These are phyloP conservation scores for Pneumocystis jirovecii DNA, from an alignment of 1,139 yeast genomes.

Conservation along the genomic window DNA sequence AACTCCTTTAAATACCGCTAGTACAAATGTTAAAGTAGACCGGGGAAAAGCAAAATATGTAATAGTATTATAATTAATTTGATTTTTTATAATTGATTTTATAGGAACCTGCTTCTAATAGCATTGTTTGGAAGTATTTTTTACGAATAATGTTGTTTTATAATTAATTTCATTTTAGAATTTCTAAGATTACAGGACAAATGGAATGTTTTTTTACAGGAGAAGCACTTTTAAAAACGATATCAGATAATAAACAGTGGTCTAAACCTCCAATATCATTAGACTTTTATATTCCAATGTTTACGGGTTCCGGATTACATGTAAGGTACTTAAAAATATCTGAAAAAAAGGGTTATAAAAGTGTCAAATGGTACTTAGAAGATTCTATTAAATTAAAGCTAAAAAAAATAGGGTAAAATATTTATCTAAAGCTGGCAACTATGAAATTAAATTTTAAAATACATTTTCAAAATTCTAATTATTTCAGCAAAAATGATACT, in stretches of 20 bases:
- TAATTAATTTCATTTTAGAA: conserved; percentile 18
- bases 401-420: conserved; percentile 78
- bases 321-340: conserved; percentile 59
- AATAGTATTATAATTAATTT: not conserved
- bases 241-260: conserved; percentile 34
- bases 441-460: conserved; percentile 51
- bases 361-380: conserved; percentile 80
- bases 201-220: conserved; percentile 45
- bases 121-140: conserved; percentile 41
- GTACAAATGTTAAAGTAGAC: conserved; percentile 31
- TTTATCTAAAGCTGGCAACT: conserved; percentile 57
- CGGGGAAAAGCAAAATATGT: conserved; percentile 52
- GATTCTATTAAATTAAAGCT: conserved; percentile 37
- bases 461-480: not conserved
- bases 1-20: conserved; percentile 49
- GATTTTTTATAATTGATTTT: not conserved
- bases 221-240: conserved; percentile 32
- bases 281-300: conserved; percentile 58
- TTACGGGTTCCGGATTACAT: conserved; percentile 60
- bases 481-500: not conserved
- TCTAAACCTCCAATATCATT: conserved; percentile 64
- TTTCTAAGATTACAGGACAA: conserved; percentile 53
- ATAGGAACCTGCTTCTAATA: conserved; percentile 44
- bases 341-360: conserved; percentile 50
- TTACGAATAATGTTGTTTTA: not conserved